Conservation (phyloP, 139 green algal genomes). For the Yamagishiella unicocca region DNA sequence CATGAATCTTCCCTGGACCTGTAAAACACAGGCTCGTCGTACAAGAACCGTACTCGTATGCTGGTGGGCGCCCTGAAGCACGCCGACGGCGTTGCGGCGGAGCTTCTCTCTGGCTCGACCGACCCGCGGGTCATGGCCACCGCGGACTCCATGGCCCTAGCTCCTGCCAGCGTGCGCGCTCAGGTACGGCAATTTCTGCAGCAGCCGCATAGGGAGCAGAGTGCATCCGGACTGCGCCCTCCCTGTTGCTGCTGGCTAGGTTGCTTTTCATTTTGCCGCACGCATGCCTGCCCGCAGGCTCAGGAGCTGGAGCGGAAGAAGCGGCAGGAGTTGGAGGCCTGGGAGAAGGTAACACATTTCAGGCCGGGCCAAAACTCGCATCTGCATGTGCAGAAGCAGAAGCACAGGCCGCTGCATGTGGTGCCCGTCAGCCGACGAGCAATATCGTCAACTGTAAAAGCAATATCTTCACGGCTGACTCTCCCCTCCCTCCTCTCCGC, state of each 20-base stretch:
- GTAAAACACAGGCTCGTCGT: constrained; percentile 8
- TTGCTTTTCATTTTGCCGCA: not conserved
- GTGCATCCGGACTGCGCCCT: too few species aligned
- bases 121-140: constrained; percentile 17
- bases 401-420: too few species aligned
- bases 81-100: constrained; percentile 45
- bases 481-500: not conserved
- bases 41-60: constrained; percentile 45
- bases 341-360: constrained; percentile 50
- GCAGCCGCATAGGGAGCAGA: too few species aligned
- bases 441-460: too few species aligned
- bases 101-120: constrained; percentile 33
- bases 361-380: too few species aligned
- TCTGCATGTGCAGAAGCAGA: too few species aligned
- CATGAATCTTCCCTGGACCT: too few species aligned
- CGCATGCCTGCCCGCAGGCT: not conserved
- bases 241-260: too few species aligned
- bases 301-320: constrained; percentile 27
- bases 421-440: too few species aligned
- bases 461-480: too few species aligned
- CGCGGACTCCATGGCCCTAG: constrained; percentile 14
- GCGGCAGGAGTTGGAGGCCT: constrained; percentile 37
- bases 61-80: constrained; percentile 45
- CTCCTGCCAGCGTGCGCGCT: constrained; percentile 1
- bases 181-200: constrained; percentile 24